Evolutionary conservation across 352 stramenopile genomes (phyloP), one percentile per base, ranked within the genome.

Genomic region (Phytophthora ramorum): DNA sequence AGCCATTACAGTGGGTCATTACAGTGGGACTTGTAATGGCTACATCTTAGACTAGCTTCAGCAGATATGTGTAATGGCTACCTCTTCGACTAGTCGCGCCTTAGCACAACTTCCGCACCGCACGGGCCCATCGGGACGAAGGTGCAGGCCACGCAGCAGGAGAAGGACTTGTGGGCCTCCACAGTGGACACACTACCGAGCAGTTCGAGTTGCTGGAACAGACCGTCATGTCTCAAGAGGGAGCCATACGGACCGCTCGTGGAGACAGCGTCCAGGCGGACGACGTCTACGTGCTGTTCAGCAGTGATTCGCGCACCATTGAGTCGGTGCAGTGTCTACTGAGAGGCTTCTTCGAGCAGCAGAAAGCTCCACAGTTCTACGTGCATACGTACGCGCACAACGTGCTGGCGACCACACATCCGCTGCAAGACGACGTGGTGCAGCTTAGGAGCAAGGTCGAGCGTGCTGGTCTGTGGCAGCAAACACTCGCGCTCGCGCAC

Each of bases 271-370:
- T n/a, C n/a, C n/a, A n/a, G n/a, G n/a, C n/a, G n/a, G n/a, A n/a
- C n/a, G n/a, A n/a, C n/a, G n/a, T n/a, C n/a, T n/a, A n/a, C 61
- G 81, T 95, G 52, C 75, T 92, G 30, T 93, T 84, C 38, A 93
- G 83, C 52, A 90, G 81, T 60, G 77, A 92, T 0, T 80, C 84
- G 5, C 83, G 87, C 53, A 90, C 79, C 30, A 84, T 95, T 34
- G 75, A 92, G 66, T 95, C 87, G 16, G 84, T 89, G 40, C 87
- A 95, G 71, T 88, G 75, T 46, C 71, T 95, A 6, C 66, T 95
- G 2, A 51, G 81, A 56, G 87, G 87, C 7, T 89, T 93, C 69
- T 92, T 95, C 56, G 19, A 52, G 14, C 44, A 50, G 22, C 47
- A 19, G 19, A 37, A 66, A 4, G 41, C 41, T 28, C 79, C 74